These are phyloP conservation scores for Cadophora gregata DNA, from an alignment of 2,329 filamentous ascomycete genomes.

Conservation along the genomic window DNA sequence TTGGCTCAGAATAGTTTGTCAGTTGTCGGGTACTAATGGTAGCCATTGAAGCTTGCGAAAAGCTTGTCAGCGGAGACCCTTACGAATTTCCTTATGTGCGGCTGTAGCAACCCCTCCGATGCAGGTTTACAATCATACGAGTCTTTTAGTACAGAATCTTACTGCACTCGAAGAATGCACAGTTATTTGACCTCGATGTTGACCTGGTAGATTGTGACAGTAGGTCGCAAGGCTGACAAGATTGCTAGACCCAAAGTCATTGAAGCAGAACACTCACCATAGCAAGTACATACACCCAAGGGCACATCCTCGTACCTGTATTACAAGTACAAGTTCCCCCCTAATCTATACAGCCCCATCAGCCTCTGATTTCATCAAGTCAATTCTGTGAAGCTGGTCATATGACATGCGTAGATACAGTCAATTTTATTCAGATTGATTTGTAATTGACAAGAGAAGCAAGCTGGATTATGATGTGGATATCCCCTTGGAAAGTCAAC, in stretches of 20 bases:
- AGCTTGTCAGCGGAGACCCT: too few relatives aligned
- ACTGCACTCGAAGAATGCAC: too few relatives aligned
- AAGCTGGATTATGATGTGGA: conserved; percentile 28
- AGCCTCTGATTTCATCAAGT: neutral
- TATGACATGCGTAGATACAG: conserved; percentile 30
- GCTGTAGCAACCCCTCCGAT: too few relatives aligned
- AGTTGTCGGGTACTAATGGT: too few relatives aligned
- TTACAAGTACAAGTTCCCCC: conserved; percentile 19
- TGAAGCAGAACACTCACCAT: conserved; percentile 17
- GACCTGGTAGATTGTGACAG: conserved; percentile 31
- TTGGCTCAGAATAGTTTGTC: too few relatives aligned
- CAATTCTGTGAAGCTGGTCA: neutral
- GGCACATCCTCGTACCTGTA: conserved; percentile 29
- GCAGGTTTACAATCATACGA: too few relatives aligned
- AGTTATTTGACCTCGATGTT: too few relatives aligned
- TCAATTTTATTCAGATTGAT: conserved; percentile 33
- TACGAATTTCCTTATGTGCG: too few relatives aligned
- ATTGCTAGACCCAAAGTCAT: neutral
- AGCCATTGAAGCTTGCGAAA: too few relatives aligned
- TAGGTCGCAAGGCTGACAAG: conserved; percentile 30
- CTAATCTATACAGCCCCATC: conserved; percentile 12
- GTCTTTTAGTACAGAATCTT: too few relatives aligned
- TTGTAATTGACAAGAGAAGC: conserved; percentile 24
- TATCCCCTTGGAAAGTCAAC: conserved; percentile 30
- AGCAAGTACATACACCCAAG: conserved; percentile 29